A percentile compares a stretch with the other conserved stretches of the same genome.
Conservation (phyloP, 2,329 filamentous ascomycete genomes). For the Penicillium crustosum region DNA sequence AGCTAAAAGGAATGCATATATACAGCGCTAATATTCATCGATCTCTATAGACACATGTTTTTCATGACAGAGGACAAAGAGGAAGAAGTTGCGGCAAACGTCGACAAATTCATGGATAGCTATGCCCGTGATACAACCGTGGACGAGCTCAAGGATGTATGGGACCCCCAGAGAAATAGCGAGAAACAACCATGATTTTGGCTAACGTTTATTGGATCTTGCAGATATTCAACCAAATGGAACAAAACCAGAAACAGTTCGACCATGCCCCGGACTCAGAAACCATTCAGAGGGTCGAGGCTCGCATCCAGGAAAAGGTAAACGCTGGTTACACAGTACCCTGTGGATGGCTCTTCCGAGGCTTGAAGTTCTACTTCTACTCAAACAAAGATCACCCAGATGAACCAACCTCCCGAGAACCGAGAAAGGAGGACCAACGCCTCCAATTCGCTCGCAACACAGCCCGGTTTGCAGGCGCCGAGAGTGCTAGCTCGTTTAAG, state of each 20-base stretch:
- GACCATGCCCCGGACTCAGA: constrained; percentile 46
- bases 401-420: not conserved
- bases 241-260: constrained; percentile 16
- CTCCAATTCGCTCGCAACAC: constrained; percentile 55
- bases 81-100: constrained; percentile 58
- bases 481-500: constrained; percentile 52
- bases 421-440: constrained; percentile 19
- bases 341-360: constrained; percentile 52
- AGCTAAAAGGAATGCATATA: constrained; percentile 19
- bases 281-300: constrained; percentile 58
- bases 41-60: constrained; percentile 67
- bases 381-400: not conserved
- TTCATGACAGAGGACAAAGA: constrained; percentile 60
- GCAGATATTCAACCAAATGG: constrained; percentile 47
- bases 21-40: constrained; percentile 2
- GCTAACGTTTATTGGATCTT: constrained; percentile 1
- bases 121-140: constrained; percentile 69
- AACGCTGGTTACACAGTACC: constrained; percentile 34
- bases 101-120: constrained; percentile 80
- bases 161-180: constrained; percentile 12
- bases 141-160: constrained; percentile 59
- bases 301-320: constrained; percentile 52
- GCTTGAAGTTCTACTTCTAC: constrained; percentile 48
- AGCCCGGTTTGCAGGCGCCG: constrained; percentile 69
- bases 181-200: not conserved